phyloP scores from a whole-genome alignment of 1,139 yeast genomes.

The Taphrina flavorubra region DNA sequence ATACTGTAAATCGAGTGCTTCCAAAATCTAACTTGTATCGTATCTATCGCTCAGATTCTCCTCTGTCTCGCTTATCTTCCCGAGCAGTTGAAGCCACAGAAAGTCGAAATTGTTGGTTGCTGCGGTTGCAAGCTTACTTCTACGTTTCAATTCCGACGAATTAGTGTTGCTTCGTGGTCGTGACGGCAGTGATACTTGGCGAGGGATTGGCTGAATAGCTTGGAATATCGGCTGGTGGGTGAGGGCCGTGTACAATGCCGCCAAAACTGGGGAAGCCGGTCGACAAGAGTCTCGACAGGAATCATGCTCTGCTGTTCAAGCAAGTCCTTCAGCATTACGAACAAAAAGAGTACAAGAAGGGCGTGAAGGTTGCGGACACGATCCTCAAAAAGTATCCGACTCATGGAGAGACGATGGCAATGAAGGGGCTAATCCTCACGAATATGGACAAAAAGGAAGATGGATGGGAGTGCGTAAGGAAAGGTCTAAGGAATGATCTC shows the following conservation, averaged over 20 bases:
- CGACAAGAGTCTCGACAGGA: conserved; percentile 28
- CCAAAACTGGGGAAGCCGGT: conserved; percentile 8
- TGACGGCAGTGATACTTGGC: too few relatives aligned
- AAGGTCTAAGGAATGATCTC: conserved; percentile 64
- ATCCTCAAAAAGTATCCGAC: conserved; percentile 75
- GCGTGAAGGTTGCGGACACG: conserved; percentile 75
- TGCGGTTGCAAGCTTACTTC: too few relatives aligned
- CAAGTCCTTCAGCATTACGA: conserved; percentile 86
- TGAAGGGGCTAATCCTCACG: conserved; percentile 76
- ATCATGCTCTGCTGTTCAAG: conserved; percentile 57
- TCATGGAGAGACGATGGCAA: conserved; percentile 81
- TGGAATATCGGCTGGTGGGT: neutral
- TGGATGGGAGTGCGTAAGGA: conserved; percentile 65
- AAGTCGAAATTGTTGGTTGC: neutral
- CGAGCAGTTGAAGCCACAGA: conserved; percentile 4
- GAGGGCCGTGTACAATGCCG: conserved; percentile 4
- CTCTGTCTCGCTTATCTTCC: neutral
- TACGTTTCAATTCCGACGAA: too few relatives aligned
- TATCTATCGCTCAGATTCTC: neutral
- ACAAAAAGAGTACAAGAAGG: conserved; percentile 81
- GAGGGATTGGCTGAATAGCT: neutral
- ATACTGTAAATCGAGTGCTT: neutral
- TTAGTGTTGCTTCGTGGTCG: too few relatives aligned
- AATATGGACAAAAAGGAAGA: conserved; percentile 65
- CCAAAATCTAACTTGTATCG: neutral